Base-by-base conservation (phyloP, 805 yeast species). In the Candida gorgasii region DNA sequence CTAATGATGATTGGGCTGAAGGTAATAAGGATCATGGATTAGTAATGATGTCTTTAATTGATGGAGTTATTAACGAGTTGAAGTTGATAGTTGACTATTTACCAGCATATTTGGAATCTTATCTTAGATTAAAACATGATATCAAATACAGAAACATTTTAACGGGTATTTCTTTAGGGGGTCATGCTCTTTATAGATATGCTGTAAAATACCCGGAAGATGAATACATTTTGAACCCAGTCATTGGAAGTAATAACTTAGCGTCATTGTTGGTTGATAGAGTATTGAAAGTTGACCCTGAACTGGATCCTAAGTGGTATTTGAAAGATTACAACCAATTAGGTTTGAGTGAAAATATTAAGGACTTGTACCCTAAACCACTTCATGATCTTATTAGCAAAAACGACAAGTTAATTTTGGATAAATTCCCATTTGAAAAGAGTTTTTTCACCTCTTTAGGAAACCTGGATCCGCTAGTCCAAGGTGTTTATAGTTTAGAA, bases 81-180 rank as follows among this genome's bases (percentile, higher is more conserved):
- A 65, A 59, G 43, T 52, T 69, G 17, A 51, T 78, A 17, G 69
- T 75, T 50, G 70, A 68, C 47, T 72, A 64, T 44, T 54, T 78
- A 29, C 81, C 80, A 5, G 49, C 56, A 41, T 68, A 55, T 51
- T 59, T 70, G 29, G 55, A 64, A 34, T 58, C 67, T 43, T 69
- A 66, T 14, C 13, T 3, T 12, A 19, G 24, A n/a, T 22, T 42
- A 3, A 28, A 34, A 8, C 58, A 51, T 35, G 40, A 50, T 17
- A 45, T 70, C 36, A 49, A 51, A 40, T 65, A 42, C 54, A 57
- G 37, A 44, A 72, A 72, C 54, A 65, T 74, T 32, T 57, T 76
- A 20, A 51, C 69, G 9, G 86, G 86, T 1, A 65, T 65, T 30
- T 78, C 84, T 0, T 62, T 79, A 34, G 84, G 85, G 2, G 86